Evolutionary conservation across 1,139 yeast species (phyloP).

Genomic region (Wickerhamiella infanticola): DNA sequence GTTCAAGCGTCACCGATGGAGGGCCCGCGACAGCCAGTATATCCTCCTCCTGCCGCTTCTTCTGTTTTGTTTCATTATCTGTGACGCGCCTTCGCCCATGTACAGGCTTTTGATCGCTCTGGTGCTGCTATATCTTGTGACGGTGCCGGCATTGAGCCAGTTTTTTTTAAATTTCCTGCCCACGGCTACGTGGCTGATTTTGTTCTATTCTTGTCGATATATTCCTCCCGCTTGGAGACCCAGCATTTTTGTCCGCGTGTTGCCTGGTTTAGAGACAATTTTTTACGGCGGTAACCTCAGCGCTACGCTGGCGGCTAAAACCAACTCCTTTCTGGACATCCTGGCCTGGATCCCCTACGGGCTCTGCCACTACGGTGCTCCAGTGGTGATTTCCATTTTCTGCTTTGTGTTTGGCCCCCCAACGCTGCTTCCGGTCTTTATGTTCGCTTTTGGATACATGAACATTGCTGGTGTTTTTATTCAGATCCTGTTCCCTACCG

Average conservation of each 20-base stretch:
- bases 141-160: conserved; percentile 60
- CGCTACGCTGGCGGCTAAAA: conserved; percentile 65
- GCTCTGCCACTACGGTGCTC: conserved; percentile 72
- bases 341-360: conserved; percentile 97
- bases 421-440: conserved; percentile 68
- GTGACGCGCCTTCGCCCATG: conserved; percentile 38
- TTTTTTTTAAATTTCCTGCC: conserved; percentile 80
- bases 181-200: conserved; percentile 71
- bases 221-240: conserved; percentile 74
- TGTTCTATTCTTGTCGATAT: conserved; percentile 65
- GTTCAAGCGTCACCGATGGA: conserved; percentile 35
- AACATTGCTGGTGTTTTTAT: conserved; percentile 69
- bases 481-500: conserved; percentile 81
- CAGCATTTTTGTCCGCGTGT: conserved; percentile 72
- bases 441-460: conserved; percentile 96
- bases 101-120: conserved; percentile 30
- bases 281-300: conserved; percentile 87
- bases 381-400: conserved; percentile 70
- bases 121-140: conserved; percentile 22
- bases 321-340: conserved; percentile 54
- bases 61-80: conserved; percentile 34
- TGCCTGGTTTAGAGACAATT: conserved; percentile 90
- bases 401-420: conserved; percentile 89
- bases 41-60: conserved; percentile 29
- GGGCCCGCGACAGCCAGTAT: conserved; percentile 24